Conservation (phyloP, 805 yeast genomes). For the Yamadazyma tumulicola region DNA sequence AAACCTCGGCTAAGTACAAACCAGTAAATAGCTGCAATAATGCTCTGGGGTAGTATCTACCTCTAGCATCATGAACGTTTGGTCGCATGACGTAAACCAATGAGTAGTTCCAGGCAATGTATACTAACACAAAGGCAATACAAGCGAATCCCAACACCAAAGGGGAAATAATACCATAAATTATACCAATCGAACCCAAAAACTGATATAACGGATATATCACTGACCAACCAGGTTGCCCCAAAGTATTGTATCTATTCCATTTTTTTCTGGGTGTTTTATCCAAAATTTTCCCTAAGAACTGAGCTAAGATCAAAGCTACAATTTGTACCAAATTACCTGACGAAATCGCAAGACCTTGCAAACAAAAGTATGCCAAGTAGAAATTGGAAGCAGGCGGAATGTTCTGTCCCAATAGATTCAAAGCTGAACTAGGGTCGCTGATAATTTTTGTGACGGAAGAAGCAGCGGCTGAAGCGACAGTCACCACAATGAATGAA, state of each 20-base stretch:
- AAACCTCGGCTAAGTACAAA: constrained; percentile 65
- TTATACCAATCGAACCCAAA: constrained; percentile 65
- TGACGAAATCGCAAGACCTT: constrained; percentile 77
- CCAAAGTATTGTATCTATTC: constrained; percentile 65
- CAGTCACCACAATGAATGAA: constrained; percentile 79
- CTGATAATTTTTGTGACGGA: constrained; percentile 65
- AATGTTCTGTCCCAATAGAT: constrained; percentile 65
- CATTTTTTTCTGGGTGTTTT: constrained; percentile 91
- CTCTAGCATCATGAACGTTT: constrained; percentile 57
- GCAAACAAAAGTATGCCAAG: constrained; percentile 75
- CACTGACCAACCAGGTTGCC: constrained; percentile 76
- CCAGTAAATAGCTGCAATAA: constrained; percentile 71
- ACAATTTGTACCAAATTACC: constrained; percentile 74
- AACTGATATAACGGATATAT: constrained; percentile 76
- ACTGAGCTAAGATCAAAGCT: constrained; percentile 64
- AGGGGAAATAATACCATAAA: constrained; percentile 79
- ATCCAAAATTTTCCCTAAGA: constrained; percentile 70
- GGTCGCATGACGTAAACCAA: constrained; percentile 62
- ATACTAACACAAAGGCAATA: constrained; percentile 53
- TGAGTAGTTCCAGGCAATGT: constrained; percentile 60
- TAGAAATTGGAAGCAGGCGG: constrained; percentile 93
- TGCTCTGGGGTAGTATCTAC: constrained; percentile 70
- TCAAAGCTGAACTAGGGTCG: constrained; percentile 70
- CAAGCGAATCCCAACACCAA: constrained; percentile 65
- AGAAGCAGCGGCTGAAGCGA: constrained; percentile 81